Evolutionary conservation across 495 filamentous ascomycete genomes (phyloP).

Genomic region (Xylaria intraflava): DNA sequence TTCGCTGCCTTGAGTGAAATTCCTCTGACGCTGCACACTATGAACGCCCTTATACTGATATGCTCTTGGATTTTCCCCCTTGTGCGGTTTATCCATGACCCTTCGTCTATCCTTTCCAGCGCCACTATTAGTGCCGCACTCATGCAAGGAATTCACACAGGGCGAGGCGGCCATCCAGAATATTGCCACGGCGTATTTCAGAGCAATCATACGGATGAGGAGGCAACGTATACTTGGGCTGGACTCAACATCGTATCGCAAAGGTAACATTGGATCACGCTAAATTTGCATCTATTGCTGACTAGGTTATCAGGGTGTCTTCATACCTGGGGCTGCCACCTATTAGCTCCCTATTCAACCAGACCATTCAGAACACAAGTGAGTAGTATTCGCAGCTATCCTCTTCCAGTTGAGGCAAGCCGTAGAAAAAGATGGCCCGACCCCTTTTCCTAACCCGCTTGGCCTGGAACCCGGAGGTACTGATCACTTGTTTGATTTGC

Average conservation of each 20-base stretch:
- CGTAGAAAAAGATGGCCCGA: not conserved
- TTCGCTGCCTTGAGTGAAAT: constrained; percentile 28
- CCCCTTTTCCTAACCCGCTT: not conserved
- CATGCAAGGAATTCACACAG: constrained; percentile 37
- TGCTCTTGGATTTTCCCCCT: constrained; percentile 38
- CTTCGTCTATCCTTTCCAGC: constrained; percentile 33
- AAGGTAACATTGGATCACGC: constrained; percentile 14
- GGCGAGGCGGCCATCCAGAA: constrained; percentile 35
- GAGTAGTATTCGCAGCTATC: not conserved
- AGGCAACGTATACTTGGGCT: constrained; percentile 39
- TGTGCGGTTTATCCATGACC: constrained; percentile 38
- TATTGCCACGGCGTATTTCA: constrained; percentile 28
- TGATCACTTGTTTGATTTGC: not conserved
- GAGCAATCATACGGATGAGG: constrained; percentile 35
- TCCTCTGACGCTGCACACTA: constrained; percentile 31
- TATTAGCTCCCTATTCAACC: constrained; percentile 33
- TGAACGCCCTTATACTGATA: constrained; percentile 39
- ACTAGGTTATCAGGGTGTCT: constrained; percentile 16
- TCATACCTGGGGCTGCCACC: constrained; percentile 36
- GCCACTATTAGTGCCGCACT: constrained; percentile 36
- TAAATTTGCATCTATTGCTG: constrained; percentile 3
- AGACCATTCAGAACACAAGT: constrained; percentile 32
- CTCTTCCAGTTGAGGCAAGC: not conserved
- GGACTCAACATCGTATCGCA: constrained; percentile 40
- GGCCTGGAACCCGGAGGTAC: not conserved